These are phyloP conservation scores for Dichomitus squalens DNA, from an alignment of 1,284 basidiomycete genomes.

Conservation along the genomic window DNA sequence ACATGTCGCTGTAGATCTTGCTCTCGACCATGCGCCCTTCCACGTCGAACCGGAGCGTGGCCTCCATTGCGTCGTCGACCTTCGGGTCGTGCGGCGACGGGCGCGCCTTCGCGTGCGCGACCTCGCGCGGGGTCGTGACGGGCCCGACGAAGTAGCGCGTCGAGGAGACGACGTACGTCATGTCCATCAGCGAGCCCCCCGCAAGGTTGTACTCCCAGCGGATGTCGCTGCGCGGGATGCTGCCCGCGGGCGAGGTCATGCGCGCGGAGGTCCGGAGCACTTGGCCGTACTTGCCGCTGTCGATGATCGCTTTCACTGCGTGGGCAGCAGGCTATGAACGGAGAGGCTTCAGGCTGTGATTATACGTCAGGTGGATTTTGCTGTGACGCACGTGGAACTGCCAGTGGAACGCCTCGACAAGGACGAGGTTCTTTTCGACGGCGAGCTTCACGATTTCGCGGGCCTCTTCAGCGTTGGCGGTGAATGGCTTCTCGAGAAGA, in stretches of 20 bases:
- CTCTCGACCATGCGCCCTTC: slow-evolving; percentile 19
- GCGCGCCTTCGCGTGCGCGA: slow-evolving; percentile 19
- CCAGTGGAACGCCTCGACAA: slow-evolving; percentile 41
- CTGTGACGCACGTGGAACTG: slow-evolving; percentile 26
- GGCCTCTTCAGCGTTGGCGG: slow-evolving; percentile 63
- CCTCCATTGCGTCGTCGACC: slow-evolving; percentile 27
- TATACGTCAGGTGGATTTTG: neutral
- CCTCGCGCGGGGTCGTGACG: slow-evolving; percentile 11
- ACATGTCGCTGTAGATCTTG: slow-evolving; percentile 25
- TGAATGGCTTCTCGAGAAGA: slow-evolving; percentile 69
- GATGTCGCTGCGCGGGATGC: slow-evolving; percentile 51
- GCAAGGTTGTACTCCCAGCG: slow-evolving; percentile 62
- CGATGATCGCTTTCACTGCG: slow-evolving; percentile 38
- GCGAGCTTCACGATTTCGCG: slow-evolving; percentile 38
- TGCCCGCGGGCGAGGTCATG: slow-evolving; percentile 30
- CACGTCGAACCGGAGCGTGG: slow-evolving; percentile 19
- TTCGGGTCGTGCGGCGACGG: slow-evolving; percentile 12
- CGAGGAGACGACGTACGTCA: slow-evolving; percentile 33
- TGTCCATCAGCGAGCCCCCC: slow-evolving; percentile 73
- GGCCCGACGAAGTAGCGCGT: slow-evolving; percentile 23
- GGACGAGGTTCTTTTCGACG: slow-evolving; percentile 35
- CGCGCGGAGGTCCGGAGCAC: slow-evolving; percentile 26
- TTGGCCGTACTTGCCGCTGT: slow-evolving; percentile 40
- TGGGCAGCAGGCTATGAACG: slow-evolving; percentile 45
- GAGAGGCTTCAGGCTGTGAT: neutral